Evolutionary conservation across 2,329 filamentous ascomycete genomes (phyloP).

Genomic region (Botryotinia narcissicola): DNA sequence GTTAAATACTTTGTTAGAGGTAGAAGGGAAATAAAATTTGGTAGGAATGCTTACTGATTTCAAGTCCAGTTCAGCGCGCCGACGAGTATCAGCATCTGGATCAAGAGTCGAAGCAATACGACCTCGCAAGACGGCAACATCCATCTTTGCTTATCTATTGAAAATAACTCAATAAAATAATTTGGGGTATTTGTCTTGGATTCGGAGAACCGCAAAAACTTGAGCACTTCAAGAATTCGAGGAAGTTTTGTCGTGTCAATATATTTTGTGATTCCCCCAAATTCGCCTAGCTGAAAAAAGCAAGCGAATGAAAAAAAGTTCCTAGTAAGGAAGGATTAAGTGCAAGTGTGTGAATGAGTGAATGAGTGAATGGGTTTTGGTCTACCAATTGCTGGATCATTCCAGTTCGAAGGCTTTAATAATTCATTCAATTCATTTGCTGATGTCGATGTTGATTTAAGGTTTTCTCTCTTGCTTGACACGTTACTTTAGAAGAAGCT

Average conservation of each 20-base stretch:
- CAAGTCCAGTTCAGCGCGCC: slow-evolving; percentile 75
- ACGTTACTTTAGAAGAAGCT: background rate
- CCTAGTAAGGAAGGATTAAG: background rate
- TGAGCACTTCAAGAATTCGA: slow-evolving; percentile 18
- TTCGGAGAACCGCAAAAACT: slow-evolving; percentile 11
- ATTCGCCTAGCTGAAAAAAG: slow-evolving; percentile 21
- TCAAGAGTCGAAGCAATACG: slow-evolving; percentile 76
- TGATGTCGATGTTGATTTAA: background rate
- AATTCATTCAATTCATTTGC: background rate
- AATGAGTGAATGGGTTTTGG: background rate
- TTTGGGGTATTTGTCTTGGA: slow-evolving; percentile 1
- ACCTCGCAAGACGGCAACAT: slow-evolving; percentile 70
- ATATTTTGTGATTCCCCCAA: slow-evolving; percentile 21
- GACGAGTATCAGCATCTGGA: slow-evolving; percentile 69
- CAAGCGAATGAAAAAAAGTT: slow-evolving; percentile 20
- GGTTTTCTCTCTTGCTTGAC: background rate
- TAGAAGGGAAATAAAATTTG: slow-evolving; percentile 22
- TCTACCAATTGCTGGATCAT: background rate
- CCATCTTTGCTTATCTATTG: slow-evolving; percentile 51
- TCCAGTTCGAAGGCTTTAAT: background rate
- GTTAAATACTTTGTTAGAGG: slow-evolving; percentile 26
- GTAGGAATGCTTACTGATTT: slow-evolving; percentile 62
- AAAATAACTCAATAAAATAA: slow-evolving; percentile 16
- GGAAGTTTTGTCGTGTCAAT: slow-evolving; percentile 21
- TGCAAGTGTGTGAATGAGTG: background rate